Evolutionary conservation across 345 rosid genomes (phyloP), one percentile per base, ranked within the genome.

Genomic region (Acer negundo): DNA sequence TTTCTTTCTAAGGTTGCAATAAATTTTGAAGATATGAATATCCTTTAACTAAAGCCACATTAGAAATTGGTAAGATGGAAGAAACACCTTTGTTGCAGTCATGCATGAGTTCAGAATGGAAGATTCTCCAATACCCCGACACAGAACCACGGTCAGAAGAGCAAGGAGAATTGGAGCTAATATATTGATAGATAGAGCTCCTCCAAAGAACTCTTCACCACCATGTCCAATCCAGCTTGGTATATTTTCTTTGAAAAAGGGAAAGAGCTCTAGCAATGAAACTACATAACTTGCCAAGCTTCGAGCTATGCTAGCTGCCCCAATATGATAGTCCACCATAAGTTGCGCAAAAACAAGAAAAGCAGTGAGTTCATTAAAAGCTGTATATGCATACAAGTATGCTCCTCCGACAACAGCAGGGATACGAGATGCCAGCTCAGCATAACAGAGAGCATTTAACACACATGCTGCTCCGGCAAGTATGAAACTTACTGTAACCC

Each of bases 341-440:
- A 95, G 81, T 66, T 95, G 99, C 3, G 91, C 87, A 79, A 96
- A 96, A 24, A 96, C 97, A 53, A 96, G 97, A 80, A 96, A 96
- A 49, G 97, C 97, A 7, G 96, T 94, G 69, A 92, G 85, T 77
- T 96, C 98, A 79, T 94, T 94, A 88, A 95, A 92, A 64, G 99
- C 97, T 46, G 98, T 77, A 62, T 94, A 92, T 0, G 97, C 40
- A 68, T 93, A 93, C 85, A 93, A 73, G 85, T 92, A 96, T 20
- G 98, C 99, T 84, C 99, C 99, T 10, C 99, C 97, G 24, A 94
- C 97, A 75, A 94, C 94, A 62, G 99, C 99, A 47, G 99, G 98
- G 69, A 95, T 87, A 28, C 94, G 95, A 28, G 97, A 89, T 6
- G 98, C 90, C 17, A 95, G 83, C 80, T 95, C 98, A 9, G 99